Conservation (phyloP, 495 filamentous ascomycete genomes). For the Rostrohypoxylon terebratum region DNA sequence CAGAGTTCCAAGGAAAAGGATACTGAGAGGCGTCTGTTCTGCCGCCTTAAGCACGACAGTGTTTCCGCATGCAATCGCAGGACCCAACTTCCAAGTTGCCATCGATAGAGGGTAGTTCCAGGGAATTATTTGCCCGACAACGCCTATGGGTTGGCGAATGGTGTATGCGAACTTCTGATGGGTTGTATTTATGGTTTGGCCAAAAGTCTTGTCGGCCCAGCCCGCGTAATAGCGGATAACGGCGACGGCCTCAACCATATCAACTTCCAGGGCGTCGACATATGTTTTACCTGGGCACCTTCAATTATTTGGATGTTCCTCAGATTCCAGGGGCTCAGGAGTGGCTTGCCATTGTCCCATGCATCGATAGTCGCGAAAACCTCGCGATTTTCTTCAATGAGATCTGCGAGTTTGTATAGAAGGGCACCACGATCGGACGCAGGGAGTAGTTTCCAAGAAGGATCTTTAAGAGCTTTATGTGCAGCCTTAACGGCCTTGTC, state of each 20-base stretch:
- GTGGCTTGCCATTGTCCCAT: conserved; percentile 16
- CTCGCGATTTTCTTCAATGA: conserved; percentile 11
- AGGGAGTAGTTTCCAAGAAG: conserved; percentile 13
- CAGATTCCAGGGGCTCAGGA: not conserved
- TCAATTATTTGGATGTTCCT: not conserved
- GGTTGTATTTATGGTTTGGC: conserved; percentile 10
- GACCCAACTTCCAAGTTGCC: conserved; percentile 17
- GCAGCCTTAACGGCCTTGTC: conserved; percentile 14
- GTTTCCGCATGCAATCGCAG: conserved; percentile 14
- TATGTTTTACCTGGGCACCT: conserved; percentile 10
- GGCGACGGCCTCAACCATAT: not conserved
- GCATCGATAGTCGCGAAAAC: conserved; percentile 11
- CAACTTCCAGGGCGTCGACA: not conserved
- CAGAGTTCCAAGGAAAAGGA: conserved; percentile 13
- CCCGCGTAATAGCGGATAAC: conserved; percentile 17
- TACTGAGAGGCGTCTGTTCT: conserved; percentile 12
- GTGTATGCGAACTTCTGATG: conserved; percentile 16
- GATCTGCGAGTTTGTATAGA: conserved; percentile 10
- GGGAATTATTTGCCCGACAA: conserved; percentile 9
- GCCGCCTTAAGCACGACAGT: conserved; percentile 10
- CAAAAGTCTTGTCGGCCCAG: conserved; percentile 12
- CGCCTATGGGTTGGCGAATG: conserved; percentile 7
- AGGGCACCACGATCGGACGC: conserved; percentile 8
- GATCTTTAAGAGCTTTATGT: conserved; percentile 12
- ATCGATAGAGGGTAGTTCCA: conserved; percentile 21